A percentile compares a stretch with the other conserved stretches of the same genome.
Conservation (phyloP, 2,329 filamentous ascomycete species). For the Exophiala sideris region DNA sequence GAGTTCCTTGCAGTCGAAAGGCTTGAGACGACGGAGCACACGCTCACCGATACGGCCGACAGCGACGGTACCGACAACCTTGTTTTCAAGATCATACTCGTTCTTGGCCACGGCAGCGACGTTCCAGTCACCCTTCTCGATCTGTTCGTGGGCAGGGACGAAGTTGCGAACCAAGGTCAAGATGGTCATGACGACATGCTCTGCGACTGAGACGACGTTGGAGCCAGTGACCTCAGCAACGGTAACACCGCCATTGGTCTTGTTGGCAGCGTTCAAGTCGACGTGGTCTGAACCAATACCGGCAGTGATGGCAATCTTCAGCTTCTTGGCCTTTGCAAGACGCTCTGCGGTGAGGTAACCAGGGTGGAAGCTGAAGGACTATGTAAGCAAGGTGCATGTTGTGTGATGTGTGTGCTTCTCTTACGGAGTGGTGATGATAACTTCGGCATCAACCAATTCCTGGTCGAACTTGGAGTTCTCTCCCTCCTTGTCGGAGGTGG, state of each 20-base stretch:
- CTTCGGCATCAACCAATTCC: conserved; percentile 92
- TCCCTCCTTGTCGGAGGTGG: conserved; percentile 96
- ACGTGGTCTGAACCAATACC: conserved; percentile 99
- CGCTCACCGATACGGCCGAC: conserved; percentile 98
- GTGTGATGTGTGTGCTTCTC: conserved; percentile 29
- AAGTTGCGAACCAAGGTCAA: conserved; percentile 96
- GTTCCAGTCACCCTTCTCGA: conserved; percentile 86
- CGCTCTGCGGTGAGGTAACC: conserved; percentile 96
- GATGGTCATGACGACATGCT: conserved; percentile 99
- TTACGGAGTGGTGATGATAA: conserved; percentile 98
- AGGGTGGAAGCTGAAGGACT: conserved; percentile 77
- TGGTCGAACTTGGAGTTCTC: conserved; percentile 90
- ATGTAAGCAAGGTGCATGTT: conserved; percentile 4
- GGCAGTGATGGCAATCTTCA: conserved; percentile 94
- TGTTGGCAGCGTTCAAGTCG: conserved; percentile 94
- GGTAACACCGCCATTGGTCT: conserved; percentile 94
- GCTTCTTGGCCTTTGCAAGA: conserved; percentile 95
- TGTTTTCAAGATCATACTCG: conserved; percentile 95
- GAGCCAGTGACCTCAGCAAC: conserved; percentile 97
- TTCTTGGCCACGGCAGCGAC: conserved; percentile 96
- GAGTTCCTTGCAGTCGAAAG: conserved; percentile 99
- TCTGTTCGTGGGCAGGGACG: conserved; percentile 92
- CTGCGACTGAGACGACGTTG: conserved; percentile 97
- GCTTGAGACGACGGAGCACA: conserved; percentile 90
- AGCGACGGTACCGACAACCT: conserved; percentile 95